phyloP scores from a whole-genome alignment of 1,284 basidiomycete genomes.

The Rhodotorula sp. region DNA sequence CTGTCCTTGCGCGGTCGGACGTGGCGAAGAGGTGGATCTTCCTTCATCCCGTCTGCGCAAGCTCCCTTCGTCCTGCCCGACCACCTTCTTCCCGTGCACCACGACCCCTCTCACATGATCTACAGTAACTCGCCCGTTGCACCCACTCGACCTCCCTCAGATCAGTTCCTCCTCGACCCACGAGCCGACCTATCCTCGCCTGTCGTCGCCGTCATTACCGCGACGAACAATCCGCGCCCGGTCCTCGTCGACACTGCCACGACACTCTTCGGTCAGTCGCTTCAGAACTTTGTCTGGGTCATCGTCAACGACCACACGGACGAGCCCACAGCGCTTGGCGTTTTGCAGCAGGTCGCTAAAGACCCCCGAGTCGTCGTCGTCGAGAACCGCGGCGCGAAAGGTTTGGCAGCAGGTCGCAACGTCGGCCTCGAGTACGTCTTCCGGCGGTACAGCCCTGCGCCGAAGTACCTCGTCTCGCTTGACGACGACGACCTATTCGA shows the following conservation, averaged over 20 bases:
- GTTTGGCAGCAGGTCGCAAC: conserved; percentile 31
- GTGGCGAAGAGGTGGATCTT: too few species aligned
- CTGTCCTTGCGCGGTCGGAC: too few species aligned
- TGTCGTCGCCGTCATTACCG: conserved; percentile 36
- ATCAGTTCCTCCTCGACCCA: conserved; percentile 37
- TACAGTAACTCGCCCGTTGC: conserved; percentile 37
- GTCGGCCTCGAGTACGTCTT: conserved; percentile 31
- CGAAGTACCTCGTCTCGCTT: conserved; percentile 29
- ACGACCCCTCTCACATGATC: conserved; percentile 19
- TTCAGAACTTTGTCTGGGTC: conserved; percentile 40
- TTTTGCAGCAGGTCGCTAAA: conserved; percentile 8
- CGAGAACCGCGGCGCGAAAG: conserved; percentile 24
- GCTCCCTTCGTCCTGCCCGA: conserved; percentile 23
- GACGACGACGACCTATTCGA: conserved; percentile 43
- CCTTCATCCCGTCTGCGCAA: conserved; percentile 1
- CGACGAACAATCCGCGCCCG: conserved; percentile 36
- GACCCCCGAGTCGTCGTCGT: conserved; percentile 37
- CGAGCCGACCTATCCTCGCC: conserved; percentile 16
- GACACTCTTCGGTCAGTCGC: conserved; percentile 34
- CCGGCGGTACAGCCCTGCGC: conserved; percentile 7
- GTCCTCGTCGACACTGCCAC: conserved; percentile 29
- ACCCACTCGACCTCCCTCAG: conserved; percentile 20
- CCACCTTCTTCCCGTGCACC: conserved; percentile 32
- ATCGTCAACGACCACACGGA: conserved; percentile 39
- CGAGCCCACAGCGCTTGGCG: conserved; percentile 4